phyloP scores from a whole-genome alignment of 1,139 yeast genomes.

The Lodderomyces theae region DNA sequence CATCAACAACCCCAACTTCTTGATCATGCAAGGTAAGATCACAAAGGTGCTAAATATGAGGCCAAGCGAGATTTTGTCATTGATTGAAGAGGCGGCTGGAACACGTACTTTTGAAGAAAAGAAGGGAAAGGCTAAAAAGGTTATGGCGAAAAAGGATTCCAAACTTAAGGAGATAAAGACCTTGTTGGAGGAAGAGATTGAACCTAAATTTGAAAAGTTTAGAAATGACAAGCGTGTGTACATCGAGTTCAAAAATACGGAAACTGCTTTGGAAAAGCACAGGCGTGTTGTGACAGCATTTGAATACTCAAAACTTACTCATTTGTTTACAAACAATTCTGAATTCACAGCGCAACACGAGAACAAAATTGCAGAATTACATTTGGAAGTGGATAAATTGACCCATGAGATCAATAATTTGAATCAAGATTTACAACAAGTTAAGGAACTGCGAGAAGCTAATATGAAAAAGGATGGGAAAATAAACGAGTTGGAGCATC shows the following conservation, averaged over 20 bases:
- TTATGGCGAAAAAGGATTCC: constrained; percentile 87
- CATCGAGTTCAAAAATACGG: constrained; percentile 82
- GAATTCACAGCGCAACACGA: constrained; percentile 37
- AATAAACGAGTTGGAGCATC: constrained; percentile 57
- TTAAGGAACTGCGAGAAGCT: constrained; percentile 53
- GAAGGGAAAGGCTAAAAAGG: constrained; percentile 85
- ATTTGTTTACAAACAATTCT: constrained; percentile 40
- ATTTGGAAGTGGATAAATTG: constrained; percentile 41
- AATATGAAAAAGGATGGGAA: constrained; percentile 64
- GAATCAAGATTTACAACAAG: constrained; percentile 57
- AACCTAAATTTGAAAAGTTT: constrained; percentile 83
- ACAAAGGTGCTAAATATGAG: constrained; percentile 97
- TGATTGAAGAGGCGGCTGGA: constrained; percentile 98
- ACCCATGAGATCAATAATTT: constrained; percentile 57
- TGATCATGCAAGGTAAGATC: constrained; percentile 98
- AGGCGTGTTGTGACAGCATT: constrained; percentile 76
- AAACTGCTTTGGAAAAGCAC: constrained; percentile 73
- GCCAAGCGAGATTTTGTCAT: constrained; percentile 80
- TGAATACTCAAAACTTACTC: constrained; percentile 53
- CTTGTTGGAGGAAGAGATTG: constrained; percentile 80
- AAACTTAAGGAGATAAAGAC: constrained; percentile 76
- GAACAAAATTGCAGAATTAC: constrained; percentile 32
- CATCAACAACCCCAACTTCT: constrained; percentile 92
- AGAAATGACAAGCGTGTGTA: constrained; percentile 79
- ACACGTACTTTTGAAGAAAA: constrained; percentile 94